Conservation (phyloP, 129 eudicot genomes). For the Glebionis coronaria region DNA sequence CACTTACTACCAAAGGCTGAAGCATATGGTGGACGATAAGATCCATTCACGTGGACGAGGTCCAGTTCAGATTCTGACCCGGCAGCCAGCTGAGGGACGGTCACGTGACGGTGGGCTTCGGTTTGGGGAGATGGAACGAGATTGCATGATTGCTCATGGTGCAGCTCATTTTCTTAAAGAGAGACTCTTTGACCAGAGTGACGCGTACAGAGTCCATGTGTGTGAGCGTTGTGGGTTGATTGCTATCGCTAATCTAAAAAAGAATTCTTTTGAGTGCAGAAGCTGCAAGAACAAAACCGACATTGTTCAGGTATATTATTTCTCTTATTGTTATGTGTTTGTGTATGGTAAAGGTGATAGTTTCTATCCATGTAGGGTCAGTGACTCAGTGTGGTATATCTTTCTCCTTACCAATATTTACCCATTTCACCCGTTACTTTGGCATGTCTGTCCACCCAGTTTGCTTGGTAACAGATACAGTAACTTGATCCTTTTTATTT, state of each 20-base stretch:
- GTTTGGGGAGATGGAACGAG: conserved; percentile 97
- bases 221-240: conserved; percentile 87
- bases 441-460: background rate
- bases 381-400: background rate
- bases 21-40: conserved; percentile 99
- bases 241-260: conserved; percentile 80
- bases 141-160: conserved; percentile 98
- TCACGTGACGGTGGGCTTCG: conserved; percentile 98
- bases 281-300: conserved; percentile 93
- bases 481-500: background rate
- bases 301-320: conserved; percentile 63
- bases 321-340: background rate
- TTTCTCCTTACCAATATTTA: no score
- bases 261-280: conserved; percentile 87
- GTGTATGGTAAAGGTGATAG: no score
- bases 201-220: conserved; percentile 89
- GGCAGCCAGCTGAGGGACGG: conserved; percentile 98
- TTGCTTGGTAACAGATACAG: background rate
- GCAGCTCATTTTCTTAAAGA: conserved; percentile 97
- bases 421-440: no score
- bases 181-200: conserved; percentile 91
- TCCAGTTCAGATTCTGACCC: conserved; percentile 85
- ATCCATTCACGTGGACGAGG: conserved; percentile 98
- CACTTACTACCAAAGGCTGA: conserved; percentile 87
- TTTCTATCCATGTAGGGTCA: background rate